Base-by-base conservation (phyloP, 441 rosid species). In the Adansonia grandidieri region DNA sequence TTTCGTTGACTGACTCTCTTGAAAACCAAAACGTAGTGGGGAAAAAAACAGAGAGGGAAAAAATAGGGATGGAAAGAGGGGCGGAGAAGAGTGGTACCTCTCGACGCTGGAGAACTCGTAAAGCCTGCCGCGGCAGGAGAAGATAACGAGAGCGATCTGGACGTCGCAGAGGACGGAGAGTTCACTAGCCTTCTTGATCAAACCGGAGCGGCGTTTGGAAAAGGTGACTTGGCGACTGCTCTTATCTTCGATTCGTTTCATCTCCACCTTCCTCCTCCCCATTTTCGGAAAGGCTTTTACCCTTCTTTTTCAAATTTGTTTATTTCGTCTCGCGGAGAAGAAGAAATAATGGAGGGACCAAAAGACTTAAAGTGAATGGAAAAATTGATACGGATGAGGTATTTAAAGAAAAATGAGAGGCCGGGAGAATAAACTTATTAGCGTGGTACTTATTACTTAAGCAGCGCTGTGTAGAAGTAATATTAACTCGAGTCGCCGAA, bases 171-270 rank as follows among this genome's bases (percentile, higher is more conserved):
- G 74, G 24, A 77, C 73, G 67, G 79, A 77, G 66, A 77, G 79
- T 15, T 84, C 82, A 20, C 65, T 75, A 22, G 86, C 84, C 77
- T 84, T 84, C 77, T 84, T 84, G 73, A 84, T 75, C 78, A 81
- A 80, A 13, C 86, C 86, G 65, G 63, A 24, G 14, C 84, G 82
- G 28, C 86, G 82, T 78, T 80, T 81, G 0, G 84, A 81, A 77
- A 80, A 80, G 47, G 82, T 79, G 6, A 78, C 82, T 69, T 77
- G 79, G 37, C 79, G 79, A 6, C 65, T 67, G 73, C 73, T 77
- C 66, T 77, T 77, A 32, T 77, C 80, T 74, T 80, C 80, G 76
- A 81, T 84, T 47, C 82, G 75, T 82, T 81, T 84, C 72, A 84
- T 50, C 80, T 51, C 78, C 76, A 81, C 28, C 86, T 81, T 84